phyloP scores from a whole-genome alignment of 2,329 filamentous ascomycete species.

The Plenodomus biglobosus region DNA sequence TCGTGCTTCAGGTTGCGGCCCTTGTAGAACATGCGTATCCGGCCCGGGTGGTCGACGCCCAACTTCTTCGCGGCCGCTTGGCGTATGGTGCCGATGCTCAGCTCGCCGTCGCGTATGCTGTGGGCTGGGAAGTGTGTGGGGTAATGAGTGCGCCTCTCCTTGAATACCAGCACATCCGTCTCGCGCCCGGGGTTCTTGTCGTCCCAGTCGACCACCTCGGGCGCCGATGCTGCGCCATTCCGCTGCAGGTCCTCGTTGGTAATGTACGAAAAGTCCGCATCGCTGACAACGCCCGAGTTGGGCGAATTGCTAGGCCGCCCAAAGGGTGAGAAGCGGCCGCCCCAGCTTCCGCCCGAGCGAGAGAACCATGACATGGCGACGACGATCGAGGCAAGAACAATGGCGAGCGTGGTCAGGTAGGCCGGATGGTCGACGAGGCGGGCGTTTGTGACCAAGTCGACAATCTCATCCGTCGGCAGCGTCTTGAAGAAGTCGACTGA shows the following conservation, averaged over 20 bases:
- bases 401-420: conserved; percentile 36
- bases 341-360: conserved; percentile 46
- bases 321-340: conserved; percentile 54
- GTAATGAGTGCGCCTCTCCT: conserved; percentile 66
- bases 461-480: conserved; percentile 18
- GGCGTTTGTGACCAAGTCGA: conserved; percentile 31
- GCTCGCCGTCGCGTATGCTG: conserved; percentile 72
- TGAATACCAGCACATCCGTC: conserved; percentile 71
- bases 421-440: conserved; percentile 39
- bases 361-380: conserved; percentile 53
- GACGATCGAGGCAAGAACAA: conserved; percentile 45
- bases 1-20: conserved; percentile 70
- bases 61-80: conserved; percentile 69
- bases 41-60: conserved; percentile 58
- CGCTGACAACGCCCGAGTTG: conserved; percentile 61
- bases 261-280: conserved; percentile 80
- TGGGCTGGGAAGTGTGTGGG: conserved; percentile 73
- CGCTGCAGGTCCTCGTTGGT: conserved; percentile 69
- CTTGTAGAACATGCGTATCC: conserved; percentile 72
- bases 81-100: conserved; percentile 66
- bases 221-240: conserved; percentile 47
- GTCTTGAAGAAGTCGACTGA: conserved; percentile 37
- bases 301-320: conserved; percentile 45
- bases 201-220: conserved; percentile 44
- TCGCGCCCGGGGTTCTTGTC: conserved; percentile 52